Percentiles rank a stretch among this genome's conserved stretches.
Conservation (phyloP, 2,329 filamentous ascomycete genomes). For the Pseudocercospora cruenta region DNA sequence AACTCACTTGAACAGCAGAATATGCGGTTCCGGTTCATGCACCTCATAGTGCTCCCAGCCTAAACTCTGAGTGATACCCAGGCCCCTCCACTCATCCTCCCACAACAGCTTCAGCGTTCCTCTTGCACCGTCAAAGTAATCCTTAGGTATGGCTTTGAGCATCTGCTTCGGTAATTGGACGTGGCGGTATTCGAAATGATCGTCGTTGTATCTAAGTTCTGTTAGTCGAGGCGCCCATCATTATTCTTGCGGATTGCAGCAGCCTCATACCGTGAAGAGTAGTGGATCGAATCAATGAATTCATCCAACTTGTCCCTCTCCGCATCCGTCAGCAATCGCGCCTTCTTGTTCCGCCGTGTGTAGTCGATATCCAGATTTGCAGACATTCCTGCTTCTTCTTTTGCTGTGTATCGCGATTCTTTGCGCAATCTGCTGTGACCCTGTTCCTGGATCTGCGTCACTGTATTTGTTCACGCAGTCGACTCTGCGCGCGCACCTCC, state of each 20-base stretch:
- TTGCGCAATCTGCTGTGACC: not conserved
- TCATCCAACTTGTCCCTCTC: constrained; percentile 87
- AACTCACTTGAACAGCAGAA: constrained; percentile 94
- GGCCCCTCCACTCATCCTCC: constrained; percentile 97
- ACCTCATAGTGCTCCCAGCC: constrained; percentile 99
- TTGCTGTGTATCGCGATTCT: not conserved
- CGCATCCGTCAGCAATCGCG: constrained; percentile 75
- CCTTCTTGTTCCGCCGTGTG: constrained; percentile 81
- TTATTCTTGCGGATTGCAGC: not conserved
- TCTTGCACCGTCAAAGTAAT: constrained; percentile 86
- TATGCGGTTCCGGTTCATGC: constrained; percentile 97
- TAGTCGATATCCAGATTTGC: constrained; percentile 69
- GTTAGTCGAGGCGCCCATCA: not conserved
- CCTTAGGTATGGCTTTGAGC: constrained; percentile 94
- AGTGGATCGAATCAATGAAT: constrained; percentile 91
- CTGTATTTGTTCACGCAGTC: not conserved
- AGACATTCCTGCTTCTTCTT: constrained; percentile 18
- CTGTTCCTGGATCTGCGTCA: not conserved
- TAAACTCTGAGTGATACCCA: constrained; percentile 98
- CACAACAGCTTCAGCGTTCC: constrained; percentile 94
- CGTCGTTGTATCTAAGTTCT: constrained; percentile 78
- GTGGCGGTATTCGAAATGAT: constrained; percentile 93
- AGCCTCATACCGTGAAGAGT: constrained; percentile 79
- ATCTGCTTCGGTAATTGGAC: constrained; percentile 97
- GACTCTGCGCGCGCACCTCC: not conserved